Evolutionary conservation across 176 grass and related monocot genomes (phyloP), one percentile per base, ranked within the genome.

Genomic region (Dactylis glomerata): DNA sequence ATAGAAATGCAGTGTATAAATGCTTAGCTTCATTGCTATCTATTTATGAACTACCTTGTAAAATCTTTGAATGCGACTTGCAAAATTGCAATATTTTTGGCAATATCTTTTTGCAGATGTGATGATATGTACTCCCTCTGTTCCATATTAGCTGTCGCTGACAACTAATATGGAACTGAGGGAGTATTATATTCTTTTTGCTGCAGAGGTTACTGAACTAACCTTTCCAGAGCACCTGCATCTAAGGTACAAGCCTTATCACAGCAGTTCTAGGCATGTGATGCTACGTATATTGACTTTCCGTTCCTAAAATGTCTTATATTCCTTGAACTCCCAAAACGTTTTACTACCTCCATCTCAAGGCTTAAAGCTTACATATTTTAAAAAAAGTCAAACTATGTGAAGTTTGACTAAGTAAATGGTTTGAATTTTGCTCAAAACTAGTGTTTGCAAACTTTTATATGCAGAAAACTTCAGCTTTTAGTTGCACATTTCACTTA

Each of bases 1-100:
- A 11, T 57, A 11, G 54, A 0, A 81, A 68, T 68, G 50, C 8
- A 75, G 23, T 83, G 14, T 86, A 30, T 75, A 78, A 42, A 78
- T 55, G 52, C 16, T 65, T 66, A 70, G 75, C 23, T 44, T 30
- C 24, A 86, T 72, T 6, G 37, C 37, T 41, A 41, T 41, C 41
- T 42, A 10, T 42, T 11, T 10, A 42, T 42, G n/a, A n/a, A n/a
- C n/a, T n/a, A n/a, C 10, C 8, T 58, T 58, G n/a, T 59, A 13
- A 3, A 50, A 42, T 38, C 5, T 19, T 38, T 24, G 55, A 61
- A 26, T 38, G 0, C 45, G 37, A 10, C 22, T 8, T 47, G 19
- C 40, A 22, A 67, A 3, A 50, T 73, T 82, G 45, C 3, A 24
- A 59, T 9, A 3, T 3, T n/a, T 31, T 59, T 81, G 10, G 3